Evolutionary conservation across 1,284 basidiomycete species (phyloP), one percentile per base, ranked within the genome.

Genomic region (Sporisorium sorghi): DNA sequence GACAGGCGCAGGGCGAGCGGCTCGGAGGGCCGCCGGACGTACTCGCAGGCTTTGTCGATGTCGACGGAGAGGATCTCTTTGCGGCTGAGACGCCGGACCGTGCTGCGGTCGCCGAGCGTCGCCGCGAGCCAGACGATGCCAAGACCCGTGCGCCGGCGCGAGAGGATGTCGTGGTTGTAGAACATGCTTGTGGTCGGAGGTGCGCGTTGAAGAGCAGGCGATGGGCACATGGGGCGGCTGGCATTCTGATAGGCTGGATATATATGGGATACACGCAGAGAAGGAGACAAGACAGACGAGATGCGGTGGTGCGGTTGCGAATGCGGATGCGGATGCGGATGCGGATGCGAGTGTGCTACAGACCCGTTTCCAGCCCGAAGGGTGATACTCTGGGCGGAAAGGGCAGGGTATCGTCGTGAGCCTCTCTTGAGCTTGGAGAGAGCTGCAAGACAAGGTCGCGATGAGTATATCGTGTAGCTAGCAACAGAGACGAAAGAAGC

Each of bases 41-140:
- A 68, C 24, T 50, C 61, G 58, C 80, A 82, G 1, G 73, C 58
- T 17, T 49, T 44, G 11, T 42, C 17, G 1, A 82, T 61, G 35
- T 80, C 49, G 26, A 77, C 71, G 1, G 33, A 30, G 2, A 74
- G 51, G 19, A 82, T 62, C 11, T 82, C 79, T 11, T 56, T 39
- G 15, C 73, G 68, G 14, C 42, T 64, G 6, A 82, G 57, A 32
- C 73, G 78, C 3, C 71, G 63, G 28, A 78, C 43, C 17, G 58
- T 54, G 24, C 44, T 63, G 1, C 64, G 58, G 49, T 67, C 62
- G 14, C 80, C 78, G 2, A 82, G 49, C 2, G 80, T 82, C 0
- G 78, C 79, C 0, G 79, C 80, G 0, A 82, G 70, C 79, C 79
- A 82, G n/a, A 80, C 70, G n/a, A 81, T 58, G 30, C 75, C 77